Percentiles rank a stretch among this genome's conserved stretches.
phyloP scores from a whole-genome alignment of 1,284 basidiomycete genomes.

The Trichosporon inkin region DNA sequence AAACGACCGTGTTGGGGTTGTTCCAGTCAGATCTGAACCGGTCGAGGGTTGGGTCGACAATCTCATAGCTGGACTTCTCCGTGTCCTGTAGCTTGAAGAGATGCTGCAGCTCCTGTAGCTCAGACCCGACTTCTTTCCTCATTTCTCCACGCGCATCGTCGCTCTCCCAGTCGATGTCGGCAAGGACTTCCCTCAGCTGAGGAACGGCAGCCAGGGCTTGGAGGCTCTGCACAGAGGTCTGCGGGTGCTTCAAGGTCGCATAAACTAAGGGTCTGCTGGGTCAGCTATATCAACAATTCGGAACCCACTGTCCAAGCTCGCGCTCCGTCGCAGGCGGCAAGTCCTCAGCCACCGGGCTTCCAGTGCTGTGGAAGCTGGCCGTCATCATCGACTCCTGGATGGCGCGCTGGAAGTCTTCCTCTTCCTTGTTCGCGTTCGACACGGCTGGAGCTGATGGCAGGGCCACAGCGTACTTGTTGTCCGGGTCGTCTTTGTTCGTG shows the following conservation, averaged over 20 bases:
- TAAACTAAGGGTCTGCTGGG: conserved; percentile 15
- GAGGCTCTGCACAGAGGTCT: conserved; percentile 33
- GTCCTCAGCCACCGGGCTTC: conserved; percentile 11
- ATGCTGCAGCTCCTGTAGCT: not conserved
- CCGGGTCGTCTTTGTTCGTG: conserved; percentile 34
- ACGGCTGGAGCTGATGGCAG: conserved; percentile 3
- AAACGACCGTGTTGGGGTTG: not conserved
- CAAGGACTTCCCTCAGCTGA: conserved; percentile 31
- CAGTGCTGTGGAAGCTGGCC: conserved; percentile 40
- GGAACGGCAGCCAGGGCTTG: conserved; percentile 43
- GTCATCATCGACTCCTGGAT: conserved; percentile 48
- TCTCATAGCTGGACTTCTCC: conserved; percentile 4
- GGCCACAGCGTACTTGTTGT: conserved; percentile 34
- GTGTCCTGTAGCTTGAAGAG: conserved; percentile 9
- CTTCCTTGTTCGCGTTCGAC: conserved; percentile 29
- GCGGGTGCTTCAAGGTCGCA: conserved; percentile 17
- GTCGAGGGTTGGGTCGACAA: conserved; percentile 8
- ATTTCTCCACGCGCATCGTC: not conserved
- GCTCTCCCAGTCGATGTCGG: not conserved
- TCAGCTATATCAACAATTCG: not conserved
- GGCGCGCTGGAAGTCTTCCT: conserved; percentile 43
- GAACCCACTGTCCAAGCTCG: conserved; percentile 34
- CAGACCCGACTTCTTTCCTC: not conserved
- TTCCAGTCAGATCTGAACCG: not conserved
- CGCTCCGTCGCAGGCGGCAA: conserved; percentile 22